These are phyloP conservation scores for Salvia sclarea DNA, from an alignment of 305 asterid genomes.

Conservation along the genomic window DNA sequence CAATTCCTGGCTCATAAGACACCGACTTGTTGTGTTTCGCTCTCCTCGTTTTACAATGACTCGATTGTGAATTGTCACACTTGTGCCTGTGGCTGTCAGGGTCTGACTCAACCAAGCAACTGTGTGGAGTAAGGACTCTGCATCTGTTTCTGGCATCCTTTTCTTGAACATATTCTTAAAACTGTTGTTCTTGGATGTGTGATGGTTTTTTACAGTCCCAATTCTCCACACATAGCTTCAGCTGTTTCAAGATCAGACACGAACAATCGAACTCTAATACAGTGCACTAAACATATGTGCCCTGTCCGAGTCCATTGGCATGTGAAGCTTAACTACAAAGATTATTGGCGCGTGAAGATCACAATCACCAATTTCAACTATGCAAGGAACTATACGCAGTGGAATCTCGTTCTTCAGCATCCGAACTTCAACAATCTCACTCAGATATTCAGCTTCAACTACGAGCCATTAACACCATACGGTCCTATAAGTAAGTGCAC, in stretches of 20 bases:
- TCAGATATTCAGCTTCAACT: conserved; percentile 53
- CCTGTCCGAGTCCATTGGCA: conserved; percentile 71
- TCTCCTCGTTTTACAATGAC: conserved; percentile 56
- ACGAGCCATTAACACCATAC: conserved; percentile 40
- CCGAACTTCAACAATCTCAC: conserved; percentile 55
- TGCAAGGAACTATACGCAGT: conserved; percentile 50
- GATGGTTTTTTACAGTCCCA: conserved; percentile 36
- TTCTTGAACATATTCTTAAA: background rate
- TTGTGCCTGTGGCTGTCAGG: conserved; percentile 60
- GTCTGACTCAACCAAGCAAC: conserved; percentile 33
- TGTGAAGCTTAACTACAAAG: conserved; percentile 48
- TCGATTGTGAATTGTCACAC: conserved; percentile 52
- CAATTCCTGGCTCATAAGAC: conserved; percentile 51
- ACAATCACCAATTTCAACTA: conserved; percentile 51
- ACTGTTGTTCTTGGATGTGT: background rate
- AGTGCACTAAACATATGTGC: conserved; percentile 59
- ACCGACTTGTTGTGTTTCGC: conserved; percentile 62
- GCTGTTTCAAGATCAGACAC: conserved; percentile 27
- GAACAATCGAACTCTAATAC: conserved; percentile 29
- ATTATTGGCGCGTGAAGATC: conserved; percentile 58
- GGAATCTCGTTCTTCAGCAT: conserved; percentile 60
- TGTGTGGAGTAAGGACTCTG: conserved; percentile 49
- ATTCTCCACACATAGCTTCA: conserved; percentile 39
- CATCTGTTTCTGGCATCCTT: too few species aligned
- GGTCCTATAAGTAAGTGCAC: conserved; percentile 47